Conservation (phyloP, 495 filamentous ascomycete species). For the Pseudotulostoma volvatum region DNA sequence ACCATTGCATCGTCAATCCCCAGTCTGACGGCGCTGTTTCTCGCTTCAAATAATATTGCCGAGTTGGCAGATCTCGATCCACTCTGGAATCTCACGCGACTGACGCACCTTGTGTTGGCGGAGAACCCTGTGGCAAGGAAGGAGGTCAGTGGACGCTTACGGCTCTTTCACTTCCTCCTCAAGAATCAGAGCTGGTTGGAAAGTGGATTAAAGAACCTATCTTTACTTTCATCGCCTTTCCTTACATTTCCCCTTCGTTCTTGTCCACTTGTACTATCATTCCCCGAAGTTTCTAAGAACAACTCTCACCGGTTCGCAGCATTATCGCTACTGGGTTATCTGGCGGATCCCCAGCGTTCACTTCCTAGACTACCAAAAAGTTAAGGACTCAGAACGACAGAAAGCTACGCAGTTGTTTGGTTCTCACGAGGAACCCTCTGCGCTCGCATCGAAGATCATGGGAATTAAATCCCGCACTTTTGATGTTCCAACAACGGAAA, state of each 20-base stretch:
- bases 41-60: conserved; percentile 57
- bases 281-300: too few relatives aligned
- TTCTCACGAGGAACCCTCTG: conserved; percentile 53
- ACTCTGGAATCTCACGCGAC: conserved; percentile 44
- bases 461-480: conserved; percentile 73
- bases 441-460: conserved; percentile 78
- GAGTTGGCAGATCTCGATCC: conserved; percentile 81
- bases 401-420: conserved; percentile 71
- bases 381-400: conserved; percentile 67
- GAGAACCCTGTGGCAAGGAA: conserved; percentile 85
- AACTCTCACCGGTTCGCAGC: conserved; percentile 27
- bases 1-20: conserved; percentile 56
- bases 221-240: too few relatives aligned
- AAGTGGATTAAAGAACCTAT: too few relatives aligned
- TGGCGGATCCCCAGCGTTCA: conserved; percentile 72
- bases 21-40: conserved; percentile 56
- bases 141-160: conserved; percentile 73
- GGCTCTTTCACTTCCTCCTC: too few relatives aligned
- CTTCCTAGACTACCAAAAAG: conserved; percentile 86
- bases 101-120: conserved; percentile 67
- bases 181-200: background rate
- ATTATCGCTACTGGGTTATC: conserved; percentile 86
- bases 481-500: conserved; percentile 39
- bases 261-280: background rate
- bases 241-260: too few relatives aligned